Conservation (phyloP, 2,329 filamentous ascomycete species). For the Akanthomyces lecanii region DNA sequence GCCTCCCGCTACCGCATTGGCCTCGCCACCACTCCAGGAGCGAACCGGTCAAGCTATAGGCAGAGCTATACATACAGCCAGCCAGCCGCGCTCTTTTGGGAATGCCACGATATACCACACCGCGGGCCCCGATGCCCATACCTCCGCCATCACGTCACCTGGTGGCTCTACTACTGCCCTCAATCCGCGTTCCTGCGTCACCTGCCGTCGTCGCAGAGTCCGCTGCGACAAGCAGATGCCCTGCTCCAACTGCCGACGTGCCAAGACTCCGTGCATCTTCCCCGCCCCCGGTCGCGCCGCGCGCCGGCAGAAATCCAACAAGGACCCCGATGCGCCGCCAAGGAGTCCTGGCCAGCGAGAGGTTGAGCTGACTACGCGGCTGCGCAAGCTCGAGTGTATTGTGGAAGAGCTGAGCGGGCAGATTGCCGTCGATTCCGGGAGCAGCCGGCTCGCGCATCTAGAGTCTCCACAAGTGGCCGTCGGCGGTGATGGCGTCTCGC, state of each 20-base stretch:
- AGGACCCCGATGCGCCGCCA: constrained; percentile 57
- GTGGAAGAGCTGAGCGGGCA: constrained; percentile 66
- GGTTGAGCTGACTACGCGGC: constrained; percentile 65
- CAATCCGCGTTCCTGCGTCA: constrained; percentile 48
- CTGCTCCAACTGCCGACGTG: constrained; percentile 69
- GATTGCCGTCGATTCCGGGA: constrained; percentile 48
- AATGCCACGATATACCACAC: constrained; percentile 38
- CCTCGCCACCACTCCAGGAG: not conserved
- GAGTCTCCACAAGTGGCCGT: constrained; percentile 7
- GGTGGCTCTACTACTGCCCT: constrained; percentile 33
- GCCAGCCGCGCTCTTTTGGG: constrained; percentile 24
- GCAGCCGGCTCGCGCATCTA: constrained; percentile 26
- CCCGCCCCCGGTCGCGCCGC: constrained; percentile 70
- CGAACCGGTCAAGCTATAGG: not conserved
- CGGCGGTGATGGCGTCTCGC: not conserved
- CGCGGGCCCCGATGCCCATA: constrained; percentile 36
- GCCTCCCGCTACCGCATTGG: not conserved
- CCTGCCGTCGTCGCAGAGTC: constrained; percentile 58
- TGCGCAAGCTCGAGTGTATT: constrained; percentile 71
- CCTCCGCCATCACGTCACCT: constrained; percentile 32
- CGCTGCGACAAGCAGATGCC: constrained; percentile 76
- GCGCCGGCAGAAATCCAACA: constrained; percentile 55
- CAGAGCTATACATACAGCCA: constrained; percentile 7
- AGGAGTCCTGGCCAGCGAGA: constrained; percentile 59
- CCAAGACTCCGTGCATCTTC: constrained; percentile 68